A percentile compares a stretch with the other conserved stretches of the same genome.
phyloP scores from a whole-genome alignment of 371 early-diverging fungal species.

The Choanephora cucurbitarum region DNA sequence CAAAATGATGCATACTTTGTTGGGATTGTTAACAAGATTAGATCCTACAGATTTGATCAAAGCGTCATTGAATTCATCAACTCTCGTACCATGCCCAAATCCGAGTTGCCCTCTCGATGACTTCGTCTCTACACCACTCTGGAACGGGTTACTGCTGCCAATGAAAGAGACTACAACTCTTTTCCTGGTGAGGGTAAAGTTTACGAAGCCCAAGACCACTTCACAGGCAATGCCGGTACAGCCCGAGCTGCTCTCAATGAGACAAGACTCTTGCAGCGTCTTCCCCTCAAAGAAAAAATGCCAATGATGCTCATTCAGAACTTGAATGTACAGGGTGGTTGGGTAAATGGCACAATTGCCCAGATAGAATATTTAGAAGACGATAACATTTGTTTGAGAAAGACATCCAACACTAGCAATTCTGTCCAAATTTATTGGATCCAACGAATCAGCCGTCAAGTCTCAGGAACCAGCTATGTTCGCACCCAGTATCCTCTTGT shows the following conservation, averaged over 20 bases:
- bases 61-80: constrained; percentile 1
- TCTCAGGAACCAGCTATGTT: background rate
- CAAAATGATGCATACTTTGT: constrained; percentile 1
- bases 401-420: too few species aligned
- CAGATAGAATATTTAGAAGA: background rate
- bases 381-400: constrained; percentile 9
- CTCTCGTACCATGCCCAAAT: background rate
- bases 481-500: constrained; percentile 4
- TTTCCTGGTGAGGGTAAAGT: background rate
- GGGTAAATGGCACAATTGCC: constrained; percentile 4
- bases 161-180: background rate
- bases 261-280: background rate
- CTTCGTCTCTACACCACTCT: too few species aligned
- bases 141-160: background rate
- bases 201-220: background rate
- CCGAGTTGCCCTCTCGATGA: background rate
- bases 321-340: constrained; percentile 4
- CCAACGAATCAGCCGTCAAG: constrained; percentile 6
- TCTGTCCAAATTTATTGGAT: constrained; percentile 7
- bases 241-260: constrained; percentile 1
- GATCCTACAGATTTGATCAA: constrained; percentile 1
- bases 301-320: constrained; percentile 3
- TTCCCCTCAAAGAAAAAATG: background rate
- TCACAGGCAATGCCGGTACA: background rate
- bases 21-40: constrained; percentile 1